Conservation (phyloP, 108 stramenopile species). For the Skeletonema potamos region DNA sequence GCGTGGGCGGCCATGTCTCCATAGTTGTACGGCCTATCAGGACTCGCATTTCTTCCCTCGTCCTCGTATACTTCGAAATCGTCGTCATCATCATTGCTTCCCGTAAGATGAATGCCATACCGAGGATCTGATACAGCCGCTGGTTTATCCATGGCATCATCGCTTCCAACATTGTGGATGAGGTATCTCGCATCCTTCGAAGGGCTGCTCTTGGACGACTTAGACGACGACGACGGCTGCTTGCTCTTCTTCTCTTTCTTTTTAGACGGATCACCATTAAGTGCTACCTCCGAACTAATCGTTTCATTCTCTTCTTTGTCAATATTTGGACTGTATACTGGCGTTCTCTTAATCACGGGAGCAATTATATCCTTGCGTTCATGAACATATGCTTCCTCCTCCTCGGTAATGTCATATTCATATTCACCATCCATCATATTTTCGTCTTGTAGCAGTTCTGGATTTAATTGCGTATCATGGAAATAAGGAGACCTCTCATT, state of each 20-base stretch:
- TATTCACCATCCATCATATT: conserved; percentile 8
- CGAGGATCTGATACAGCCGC: background rate
- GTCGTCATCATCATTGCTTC: conserved; percentile 17
- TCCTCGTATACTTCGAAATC: conserved; percentile 9
- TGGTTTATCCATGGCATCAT: conserved; percentile 10
- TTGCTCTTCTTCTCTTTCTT: conserved; percentile 17
- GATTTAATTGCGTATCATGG: conserved; percentile 4
- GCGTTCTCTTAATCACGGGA: background rate
- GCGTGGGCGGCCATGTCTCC: conserved; percentile 15
- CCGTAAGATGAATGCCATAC: conserved; percentile 19
- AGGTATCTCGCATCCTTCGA: conserved; percentile 7
- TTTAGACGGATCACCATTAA: conserved; percentile 16
- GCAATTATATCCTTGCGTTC: background rate
- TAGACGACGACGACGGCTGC: background rate
- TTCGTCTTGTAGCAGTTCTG: background rate
- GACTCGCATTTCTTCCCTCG: background rate
- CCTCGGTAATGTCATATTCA: conserved; percentile 32
- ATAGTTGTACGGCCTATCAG: background rate
- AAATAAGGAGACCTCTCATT: background rate
- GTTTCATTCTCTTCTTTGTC: conserved; percentile 20
- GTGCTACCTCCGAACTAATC: conserved; percentile 26
- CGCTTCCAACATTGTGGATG: conserved; percentile 15
- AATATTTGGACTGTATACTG: background rate
- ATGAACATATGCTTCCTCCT: background rate
- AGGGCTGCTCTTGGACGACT: no score